Evolutionary conservation across 1,139 yeast species (phyloP), one percentile per base, ranked within the genome.

Genomic region (Kodamaea ohmeri): DNA sequence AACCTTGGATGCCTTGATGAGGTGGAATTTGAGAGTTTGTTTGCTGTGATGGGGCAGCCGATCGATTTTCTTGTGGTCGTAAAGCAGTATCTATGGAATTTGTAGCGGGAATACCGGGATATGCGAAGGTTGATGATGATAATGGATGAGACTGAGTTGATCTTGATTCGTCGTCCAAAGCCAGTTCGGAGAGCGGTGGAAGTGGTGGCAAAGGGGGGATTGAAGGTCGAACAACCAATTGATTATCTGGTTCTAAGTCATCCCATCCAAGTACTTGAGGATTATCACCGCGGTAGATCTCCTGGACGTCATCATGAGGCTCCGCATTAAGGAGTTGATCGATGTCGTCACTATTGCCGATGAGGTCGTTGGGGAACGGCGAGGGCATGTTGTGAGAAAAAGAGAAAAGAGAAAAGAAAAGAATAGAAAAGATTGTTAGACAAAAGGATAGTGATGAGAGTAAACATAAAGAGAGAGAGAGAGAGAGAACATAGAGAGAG

Each of bases 131-230:
- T 20, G 8, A 6, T 7, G 22, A 20, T 6, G 22, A 9, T 20
- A 20, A 20, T 20, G 22, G 6, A 7, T 6, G 22, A 6, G 6
- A 9, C 22, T 20, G 22, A 20, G 9, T 20, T 20, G 8, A 7
- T 20, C 22, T 20, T 9, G 8, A 7, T 20, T 20, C 22, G 15
- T 25, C 29, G n/a, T 27, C 20, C 6, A 31, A 7, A 1, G 61
- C 67, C 16, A 64, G 52, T 35, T 66, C 72, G 2, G 67, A 58
- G 15, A 68, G 56, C 9, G 71, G 70, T 21, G 54, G 58, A 30
- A 67, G 49, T 2, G 67, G 66, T 0, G 69, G 68, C 14, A 63
- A 41, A 29, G 53, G 53, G 11, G 40, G 33, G 27, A 42, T 34
- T 14, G 34, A 5, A 6, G 34, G 34, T 6, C 26, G 8, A 5